A percentile compares a stretch with the other conserved stretches of the same genome.
phyloP scores from a whole-genome alignment of 352 stramenopile genomes.

The Phytophthora podocarpi region DNA sequence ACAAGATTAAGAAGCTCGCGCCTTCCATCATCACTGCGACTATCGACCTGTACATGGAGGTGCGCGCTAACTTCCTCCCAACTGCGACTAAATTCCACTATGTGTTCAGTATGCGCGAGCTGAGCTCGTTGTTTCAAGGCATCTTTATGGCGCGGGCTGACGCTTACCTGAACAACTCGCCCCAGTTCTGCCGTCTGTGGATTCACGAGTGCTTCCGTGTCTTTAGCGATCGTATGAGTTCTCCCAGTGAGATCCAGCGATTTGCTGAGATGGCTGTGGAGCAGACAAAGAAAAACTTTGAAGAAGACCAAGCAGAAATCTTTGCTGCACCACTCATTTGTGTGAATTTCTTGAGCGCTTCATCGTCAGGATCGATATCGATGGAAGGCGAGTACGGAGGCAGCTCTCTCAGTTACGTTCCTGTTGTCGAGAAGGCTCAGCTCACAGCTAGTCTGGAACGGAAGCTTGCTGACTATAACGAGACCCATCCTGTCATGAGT shows the following conservation, averaged over 20 bases:
- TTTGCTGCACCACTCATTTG: conserved; percentile 78
- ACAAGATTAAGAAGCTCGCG: conserved; percentile 78
- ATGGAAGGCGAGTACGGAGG: conserved; percentile 18
- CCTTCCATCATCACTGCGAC: conserved; percentile 75
- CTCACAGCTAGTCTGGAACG: conserved; percentile 61
- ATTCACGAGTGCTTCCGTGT: conserved; percentile 92
- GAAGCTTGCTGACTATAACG: conserved; percentile 90
- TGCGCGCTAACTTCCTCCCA: conserved; percentile 82
- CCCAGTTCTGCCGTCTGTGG: conserved; percentile 87
- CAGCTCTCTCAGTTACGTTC: conserved; percentile 45
- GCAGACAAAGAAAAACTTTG: conserved; percentile 88
- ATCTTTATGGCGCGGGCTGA: conserved; percentile 73
- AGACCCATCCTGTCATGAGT: conserved; percentile 93
- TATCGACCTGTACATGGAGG: conserved; percentile 81
- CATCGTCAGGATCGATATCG: conserved; percentile 1
- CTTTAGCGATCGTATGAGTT: conserved; percentile 91
- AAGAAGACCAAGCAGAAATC: conserved; percentile 77
- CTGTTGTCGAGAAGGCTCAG: conserved; percentile 55
- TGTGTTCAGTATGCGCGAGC: conserved; percentile 92
- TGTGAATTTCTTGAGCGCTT: conserved; percentile 56
- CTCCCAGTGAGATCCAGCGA: conserved; percentile 66
- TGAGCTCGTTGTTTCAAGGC: conserved; percentile 89
- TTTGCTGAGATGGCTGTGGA: conserved; percentile 87
- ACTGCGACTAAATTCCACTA: conserved; percentile 94
- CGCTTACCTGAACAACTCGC: conserved; percentile 56